Evolutionary conservation across 2,329 filamentous ascomycete species (phyloP), one percentile per base, ranked within the genome.

Genomic region (Paraphaeosphaeria minitans): DNA sequence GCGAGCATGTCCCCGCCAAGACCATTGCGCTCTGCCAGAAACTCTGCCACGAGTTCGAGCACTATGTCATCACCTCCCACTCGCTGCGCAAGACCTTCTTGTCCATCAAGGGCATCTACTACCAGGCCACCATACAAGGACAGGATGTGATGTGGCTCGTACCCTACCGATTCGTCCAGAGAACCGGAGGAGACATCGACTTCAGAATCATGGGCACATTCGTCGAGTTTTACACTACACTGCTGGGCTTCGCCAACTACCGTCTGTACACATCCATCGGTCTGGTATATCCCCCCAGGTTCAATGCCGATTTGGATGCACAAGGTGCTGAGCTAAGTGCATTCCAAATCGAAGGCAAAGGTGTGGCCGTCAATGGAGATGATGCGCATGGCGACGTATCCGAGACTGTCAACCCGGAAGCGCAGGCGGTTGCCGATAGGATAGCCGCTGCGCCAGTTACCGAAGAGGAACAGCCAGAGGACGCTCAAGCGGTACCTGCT

Each of bases 151-250:
- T 98, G 66, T 99, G 95, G 95, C 84, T 99, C 41, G 94, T 97
- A 12, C 95, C 95, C 0, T 99, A 99, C 82, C 92, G 92, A 77
- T 99, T 99, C 80, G 97, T 98, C 73, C 95, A 99, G 82, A 85
- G 91, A 67, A 89, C 97, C 14, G 91, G 95, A 42, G 92, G 90
- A 58, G 95, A 99, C 78, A 90, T 99, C 64, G 95, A 99, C 78
- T 99, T 97, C 81, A 86, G 95, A 72, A 99, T 99, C 79, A 99
- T 99, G 95, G 94, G 92, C 59, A 99, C 95, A 4, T 99, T 99
- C 75, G 89, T 99, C 65, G 94, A 99, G 77, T 99, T 99, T 78
- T 99, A 99, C 83, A 97, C 96, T 71, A 98, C 94, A 4, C 84
- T 99, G 14, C 83, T 99, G 21, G 91, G 94, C 60, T 99, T 99